Percentiles rank a stretch among this genome's conserved stretches.
Evolutionary conservation across 2,329 filamentous ascomycete genomes (phyloP).

Genomic region (Ophiocordyceps sinensis): DNA sequence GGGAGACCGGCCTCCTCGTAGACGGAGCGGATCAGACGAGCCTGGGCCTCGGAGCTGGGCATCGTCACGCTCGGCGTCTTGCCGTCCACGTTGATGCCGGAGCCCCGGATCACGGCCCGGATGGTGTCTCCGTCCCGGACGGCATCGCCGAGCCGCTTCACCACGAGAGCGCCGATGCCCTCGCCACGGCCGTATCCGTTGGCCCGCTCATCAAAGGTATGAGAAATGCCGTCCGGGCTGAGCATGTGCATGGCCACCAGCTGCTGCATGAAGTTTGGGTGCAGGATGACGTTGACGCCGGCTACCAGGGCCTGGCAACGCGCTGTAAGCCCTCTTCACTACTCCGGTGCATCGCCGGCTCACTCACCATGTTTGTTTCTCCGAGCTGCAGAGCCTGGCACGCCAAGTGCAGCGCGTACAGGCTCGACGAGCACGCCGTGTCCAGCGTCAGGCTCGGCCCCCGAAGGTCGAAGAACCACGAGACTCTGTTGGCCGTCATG

Average conservation of each 20-base stretch:
- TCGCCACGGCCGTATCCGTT: conserved; percentile 37
- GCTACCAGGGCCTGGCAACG: conserved; percentile 10
- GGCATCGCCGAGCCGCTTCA: conserved; percentile 32
- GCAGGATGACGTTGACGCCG: conserved; percentile 16
- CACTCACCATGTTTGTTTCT: not conserved
- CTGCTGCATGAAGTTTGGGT: conserved; percentile 9
- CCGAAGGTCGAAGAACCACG: not conserved
- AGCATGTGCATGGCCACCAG: conserved; percentile 21
- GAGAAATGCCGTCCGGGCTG: conserved; percentile 15
- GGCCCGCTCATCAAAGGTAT: conserved; percentile 26
- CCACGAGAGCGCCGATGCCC: conserved; percentile 24
- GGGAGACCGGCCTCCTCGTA: conserved; percentile 12
- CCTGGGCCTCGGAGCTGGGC: conserved; percentile 20
- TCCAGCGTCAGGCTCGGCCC: not conserved
- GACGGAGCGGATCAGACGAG: conserved; percentile 13
- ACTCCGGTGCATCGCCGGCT: too few species aligned
- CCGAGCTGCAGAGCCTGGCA: not conserved
- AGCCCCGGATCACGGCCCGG: conserved; percentile 21
- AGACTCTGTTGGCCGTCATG: not conserved
- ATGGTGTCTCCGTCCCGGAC: conserved; percentile 29
- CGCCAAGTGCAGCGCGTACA: not conserved
- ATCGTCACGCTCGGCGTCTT: conserved; percentile 22
- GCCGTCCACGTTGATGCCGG: conserved; percentile 26
- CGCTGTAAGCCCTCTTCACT: too few species aligned
- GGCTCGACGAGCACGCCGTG: not conserved